A percentile compares a stretch with the other conserved stretches of the same genome.
Conservation (phyloP, 2,329 filamentous ascomycete genomes). For the Trichoderma atroviride region DNA sequence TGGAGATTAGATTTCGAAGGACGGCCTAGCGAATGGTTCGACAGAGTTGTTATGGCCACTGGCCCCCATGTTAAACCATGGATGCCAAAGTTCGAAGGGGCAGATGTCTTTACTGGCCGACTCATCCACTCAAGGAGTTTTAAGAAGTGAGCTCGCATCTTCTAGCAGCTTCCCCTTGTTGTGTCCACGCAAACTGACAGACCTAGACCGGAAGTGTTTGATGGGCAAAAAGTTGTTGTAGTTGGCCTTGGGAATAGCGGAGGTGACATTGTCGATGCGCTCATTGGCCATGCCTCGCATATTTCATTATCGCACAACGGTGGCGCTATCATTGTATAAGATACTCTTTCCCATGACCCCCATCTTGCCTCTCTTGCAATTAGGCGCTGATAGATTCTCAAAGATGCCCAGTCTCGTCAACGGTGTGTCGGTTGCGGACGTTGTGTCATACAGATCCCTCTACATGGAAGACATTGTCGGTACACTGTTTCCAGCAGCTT, state of each 20-base stretch:
- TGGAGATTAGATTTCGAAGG: constrained; percentile 39
- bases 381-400: constrained; percentile 6
- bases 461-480: constrained; percentile 38
- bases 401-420: constrained; percentile 38
- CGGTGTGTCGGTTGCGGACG: constrained; percentile 38
- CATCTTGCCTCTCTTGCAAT: not conserved
- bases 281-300: constrained; percentile 36
- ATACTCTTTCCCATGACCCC: not conserved
- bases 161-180: not conserved
- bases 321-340: constrained; percentile 31
- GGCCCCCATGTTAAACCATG: constrained; percentile 41
- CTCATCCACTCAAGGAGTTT: constrained; percentile 32
- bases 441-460: constrained; percentile 40
- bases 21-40: constrained; percentile 34
- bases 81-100: constrained; percentile 43
- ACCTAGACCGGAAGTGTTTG: constrained; percentile 31
- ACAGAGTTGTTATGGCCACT: constrained; percentile 45
- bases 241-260: constrained; percentile 49
- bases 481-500: constrained; percentile 27
- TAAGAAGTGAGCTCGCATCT: constrained; percentile 27
- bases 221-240: constrained; percentile 45
- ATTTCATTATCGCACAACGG: constrained; percentile 34
- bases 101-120: constrained; percentile 38
- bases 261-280: constrained; percentile 36
- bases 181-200: not conserved